Conservation (phyloP, 306 rosid species). For the Ormosia semicastrata region DNA sequence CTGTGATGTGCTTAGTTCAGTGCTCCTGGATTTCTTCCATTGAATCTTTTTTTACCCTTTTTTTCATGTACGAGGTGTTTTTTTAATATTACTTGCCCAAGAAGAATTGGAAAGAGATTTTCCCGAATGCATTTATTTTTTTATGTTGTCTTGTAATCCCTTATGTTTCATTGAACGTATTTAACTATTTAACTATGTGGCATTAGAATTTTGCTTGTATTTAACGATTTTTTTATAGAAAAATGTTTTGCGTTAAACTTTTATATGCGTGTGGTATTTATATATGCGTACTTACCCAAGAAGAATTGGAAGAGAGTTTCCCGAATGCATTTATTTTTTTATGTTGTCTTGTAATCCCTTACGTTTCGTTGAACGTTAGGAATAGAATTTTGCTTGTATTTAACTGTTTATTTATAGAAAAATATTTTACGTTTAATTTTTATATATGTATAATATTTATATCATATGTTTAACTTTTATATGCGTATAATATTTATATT, state of each 20-base stretch:
- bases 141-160: not conserved
- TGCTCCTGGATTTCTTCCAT: constrained; percentile 19
- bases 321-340: not conserved
- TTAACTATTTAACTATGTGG: too few relatives aligned
- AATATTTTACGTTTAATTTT: too few relatives aligned
- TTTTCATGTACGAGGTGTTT: not conserved
- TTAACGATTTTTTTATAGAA: not conserved
- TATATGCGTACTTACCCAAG: not conserved
- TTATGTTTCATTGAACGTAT: not conserved
- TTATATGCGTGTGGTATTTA: too few relatives aligned
- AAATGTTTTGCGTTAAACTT: too few relatives aligned
- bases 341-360: not conserved
- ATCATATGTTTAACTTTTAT: too few relatives aligned
- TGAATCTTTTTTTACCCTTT: not conserved
- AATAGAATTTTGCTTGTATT: constrained; percentile 22
- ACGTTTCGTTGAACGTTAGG: not conserved
- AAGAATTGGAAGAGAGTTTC: constrained; percentile 29
- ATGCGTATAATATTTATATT: too few relatives aligned
- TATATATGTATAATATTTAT: too few relatives aligned
- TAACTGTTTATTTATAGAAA: not conserved
- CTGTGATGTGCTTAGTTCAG: constrained; percentile 26
- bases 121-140: not conserved
- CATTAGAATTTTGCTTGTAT: constrained; percentile 23
- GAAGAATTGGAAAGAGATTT: constrained; percentile 28
- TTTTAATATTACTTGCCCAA: not conserved